Evolutionary conservation across 306 rosid species (phyloP).

Genomic region (Vigna nakashimae): DNA sequence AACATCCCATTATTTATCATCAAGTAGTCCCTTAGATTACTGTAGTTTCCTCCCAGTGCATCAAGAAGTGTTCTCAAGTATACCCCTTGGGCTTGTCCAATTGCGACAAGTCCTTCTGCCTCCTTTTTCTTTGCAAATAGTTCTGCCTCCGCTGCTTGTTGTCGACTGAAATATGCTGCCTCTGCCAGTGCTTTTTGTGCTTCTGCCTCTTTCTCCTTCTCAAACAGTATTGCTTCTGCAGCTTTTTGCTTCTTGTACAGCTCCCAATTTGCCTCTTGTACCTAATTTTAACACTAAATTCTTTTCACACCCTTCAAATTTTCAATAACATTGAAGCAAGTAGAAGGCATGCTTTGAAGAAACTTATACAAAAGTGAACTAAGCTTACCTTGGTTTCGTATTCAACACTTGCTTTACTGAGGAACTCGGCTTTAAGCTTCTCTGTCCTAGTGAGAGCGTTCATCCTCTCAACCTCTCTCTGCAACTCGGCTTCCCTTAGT

Average conservation of each 20-base stretch:
- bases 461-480: constrained; percentile 52
- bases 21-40: constrained; percentile 43
- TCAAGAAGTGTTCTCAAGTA: constrained; percentile 43
- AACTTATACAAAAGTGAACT: no score
- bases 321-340: no score
- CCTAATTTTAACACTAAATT: neutral
- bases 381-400: constrained; percentile 48
- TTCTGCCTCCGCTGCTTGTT: constrained; percentile 48
- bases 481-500: constrained; percentile 44
- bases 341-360: no score
- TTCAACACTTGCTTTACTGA: constrained; percentile 49
- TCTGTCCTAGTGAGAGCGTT: constrained; percentile 45
- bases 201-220: constrained; percentile 48
- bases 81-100: constrained; percentile 42
- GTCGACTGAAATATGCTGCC: constrained; percentile 43
- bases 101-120: constrained; percentile 48
- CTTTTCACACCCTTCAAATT: no score
- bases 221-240: constrained; percentile 43
- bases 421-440: constrained; percentile 51
- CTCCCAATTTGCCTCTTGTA: constrained; percentile 55
- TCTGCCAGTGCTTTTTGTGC: constrained; percentile 44
- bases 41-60: constrained; percentile 43
- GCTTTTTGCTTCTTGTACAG: constrained; percentile 50
- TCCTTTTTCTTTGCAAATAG: constrained; percentile 44
- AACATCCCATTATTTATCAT: constrained; percentile 46